phyloP scores from a whole-genome alignment of 2,329 filamentous ascomycete species.

The Akanthomyces uredinophilus region DNA sequence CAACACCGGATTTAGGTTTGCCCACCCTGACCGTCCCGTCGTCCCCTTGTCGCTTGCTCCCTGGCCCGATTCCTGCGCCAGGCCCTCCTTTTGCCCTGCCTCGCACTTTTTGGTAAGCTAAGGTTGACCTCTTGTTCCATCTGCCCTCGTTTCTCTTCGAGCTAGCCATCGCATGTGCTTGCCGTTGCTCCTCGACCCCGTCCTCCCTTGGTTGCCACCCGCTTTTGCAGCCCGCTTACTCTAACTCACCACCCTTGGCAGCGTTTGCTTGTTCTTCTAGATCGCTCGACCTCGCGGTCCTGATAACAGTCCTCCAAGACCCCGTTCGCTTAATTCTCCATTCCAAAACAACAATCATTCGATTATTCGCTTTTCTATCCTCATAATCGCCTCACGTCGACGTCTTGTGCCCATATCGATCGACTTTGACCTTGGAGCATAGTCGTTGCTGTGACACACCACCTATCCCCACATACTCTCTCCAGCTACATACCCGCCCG shows the following conservation, averaged over 20 bases:
- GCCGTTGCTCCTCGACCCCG: background rate
- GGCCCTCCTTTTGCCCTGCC: slow-evolving; percentile 9
- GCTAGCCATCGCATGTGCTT: background rate
- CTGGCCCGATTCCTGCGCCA: background rate
- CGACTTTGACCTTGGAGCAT: background rate
- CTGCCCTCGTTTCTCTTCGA: background rate
- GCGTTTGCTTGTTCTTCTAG: slow-evolving; percentile 1
- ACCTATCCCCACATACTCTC: slow-evolving; percentile 10
- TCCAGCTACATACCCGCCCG: slow-evolving; percentile 11
- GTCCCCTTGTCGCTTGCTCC: slow-evolving; percentile 8
- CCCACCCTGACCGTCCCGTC: background rate
- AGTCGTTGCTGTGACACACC: slow-evolving; percentile 16
- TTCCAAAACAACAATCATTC: background rate
- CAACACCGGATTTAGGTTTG: background rate
- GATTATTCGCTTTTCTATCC: background rate
- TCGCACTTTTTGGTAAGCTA: slow-evolving; percentile 9
- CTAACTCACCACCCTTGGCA: slow-evolving; percentile 1
- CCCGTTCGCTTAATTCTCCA: background rate
- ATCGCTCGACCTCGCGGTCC: slow-evolving; percentile 10
- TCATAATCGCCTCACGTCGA: background rate
- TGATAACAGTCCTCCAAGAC: slow-evolving; percentile 3
- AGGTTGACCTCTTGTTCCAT: background rate
- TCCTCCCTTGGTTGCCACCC: slow-evolving; percentile 12
- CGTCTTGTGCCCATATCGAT: background rate
- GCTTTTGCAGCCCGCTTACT: slow-evolving; percentile 8